Evolutionary conservation across 192 early-diverging fungal genomes (phyloP), one percentile per base, ranked within the genome.

Genomic region (Mortierella claussenii): DNA sequence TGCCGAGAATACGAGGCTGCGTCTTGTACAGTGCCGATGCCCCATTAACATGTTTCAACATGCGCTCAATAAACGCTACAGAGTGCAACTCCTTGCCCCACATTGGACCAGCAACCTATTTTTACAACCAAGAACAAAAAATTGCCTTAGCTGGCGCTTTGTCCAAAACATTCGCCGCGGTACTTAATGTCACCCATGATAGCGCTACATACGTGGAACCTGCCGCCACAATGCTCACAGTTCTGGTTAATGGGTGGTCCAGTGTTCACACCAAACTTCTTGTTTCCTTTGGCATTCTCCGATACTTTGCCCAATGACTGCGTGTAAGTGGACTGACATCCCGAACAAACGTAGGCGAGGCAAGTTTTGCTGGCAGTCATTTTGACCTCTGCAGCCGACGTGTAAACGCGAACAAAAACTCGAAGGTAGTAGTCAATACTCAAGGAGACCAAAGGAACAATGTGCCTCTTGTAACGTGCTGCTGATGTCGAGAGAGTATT

Each of bases 391-490:
- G 83, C 64, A 1, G 96, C 81, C 21, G 89, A 93, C 32, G 88
- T 83, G 51, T 89, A 86, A 7, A 99, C 94, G 17, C 93, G 88
- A 32, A 99, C 94, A 85, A 99, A 99, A 12, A 99, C 87, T 43
- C 98, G 88, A 24, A 98, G 86, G 76, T 99, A 99, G 69, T 97
- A 99, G 79, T 99, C 98, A 31, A 99, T 99, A 81, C 94, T 96
- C 61, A 92, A 93, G 26, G 93, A 93, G 8, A 95, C 81, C 57
- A 99, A 80, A 13, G 97, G 97, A 27, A 89, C 90, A 65, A 99
- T 96, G 50, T 87, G 86, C 15, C 94, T 88, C 55, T 81, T 87
- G 74, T 98, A 95, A 44, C 91, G 87, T 43, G 89, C 89, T 33
- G 97, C 97, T 6, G 93, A 88, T 21, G 90, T 86, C 63, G 94